Evolutionary conservation across 495 filamentous ascomycete species (phyloP), one percentile per base, ranked within the genome.

Genomic region (Penicillium robsamsonii): DNA sequence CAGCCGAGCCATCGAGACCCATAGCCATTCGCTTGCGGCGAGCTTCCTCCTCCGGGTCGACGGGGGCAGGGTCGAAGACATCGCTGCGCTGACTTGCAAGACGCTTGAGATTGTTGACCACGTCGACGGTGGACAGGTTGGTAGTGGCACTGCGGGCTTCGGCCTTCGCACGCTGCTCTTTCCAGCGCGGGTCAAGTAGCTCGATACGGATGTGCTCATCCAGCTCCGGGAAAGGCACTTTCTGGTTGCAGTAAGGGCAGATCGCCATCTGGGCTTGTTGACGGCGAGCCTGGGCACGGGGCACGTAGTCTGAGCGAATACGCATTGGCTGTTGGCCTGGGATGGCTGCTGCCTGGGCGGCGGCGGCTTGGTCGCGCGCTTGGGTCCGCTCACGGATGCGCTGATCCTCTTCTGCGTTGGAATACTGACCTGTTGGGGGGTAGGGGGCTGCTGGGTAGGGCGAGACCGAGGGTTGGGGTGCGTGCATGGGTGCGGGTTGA

Each of bases 151-250:
- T 90, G 54, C 94, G 84, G 11, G 87, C 84, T 22, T 96, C 91
- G 12, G 88, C 84, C 65, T 96, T 95, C 56, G 88, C 89, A 50
- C 89, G 88, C 69, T 97, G 91, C 67, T 97, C 91, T 71, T 95
- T 94, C 94, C 95, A 98, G 33, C 87, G 84, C 0, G 94, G 92
- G 68, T 97, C 94, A 47, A 98, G 84, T 13, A 97, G 81, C 70
- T 98, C 94, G 68, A 96, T 96, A 65, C 89, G 84, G 87, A 98
- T 96, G 72, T 98, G 94, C 56, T 92, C 85, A 29, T 93, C 91
- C 64, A 96, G 78, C 71, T 97, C 94, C 61, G 86, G 82, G 61
- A 87, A 81, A 7, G 91, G 90, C 35, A 97, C 90, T 57, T 88
- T 86, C 70, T 95, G 89, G 56, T 89, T 86, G 75, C 95, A 98